These are phyloP conservation scores for Linderina pennispora DNA, from an alignment of 192 early-diverging fungal genomes.

Conservation along the genomic window DNA sequence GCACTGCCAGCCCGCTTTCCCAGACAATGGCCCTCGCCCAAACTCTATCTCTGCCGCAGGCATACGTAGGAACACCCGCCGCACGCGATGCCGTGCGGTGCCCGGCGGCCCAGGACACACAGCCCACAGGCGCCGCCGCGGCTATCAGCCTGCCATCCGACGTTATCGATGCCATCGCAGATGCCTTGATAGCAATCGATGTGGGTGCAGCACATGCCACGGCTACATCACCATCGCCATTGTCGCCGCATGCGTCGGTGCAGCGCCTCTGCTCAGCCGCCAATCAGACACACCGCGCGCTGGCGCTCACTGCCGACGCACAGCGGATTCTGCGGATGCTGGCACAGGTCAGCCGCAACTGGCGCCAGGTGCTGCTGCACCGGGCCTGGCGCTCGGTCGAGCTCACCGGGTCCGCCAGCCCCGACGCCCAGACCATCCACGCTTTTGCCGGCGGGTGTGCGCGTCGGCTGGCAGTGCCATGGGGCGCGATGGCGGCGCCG, in stretches of 20 bases:
- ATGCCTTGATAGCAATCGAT: constrained; percentile 8
- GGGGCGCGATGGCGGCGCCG: constrained; percentile 30
- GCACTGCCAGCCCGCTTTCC: not conserved
- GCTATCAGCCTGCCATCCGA: constrained; percentile 27
- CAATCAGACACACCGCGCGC: no score
- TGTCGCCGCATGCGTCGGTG: constrained; percentile 3
- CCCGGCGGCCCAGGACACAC: not conserved
- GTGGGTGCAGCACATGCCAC: no score
- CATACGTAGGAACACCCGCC: not conserved
- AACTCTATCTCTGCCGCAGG: not conserved
- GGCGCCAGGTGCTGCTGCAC: constrained; percentile 13
- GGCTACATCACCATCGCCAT: no score
- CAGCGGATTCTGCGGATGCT: constrained; percentile 12
- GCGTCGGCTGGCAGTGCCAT: constrained; percentile 20
- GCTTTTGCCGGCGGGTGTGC: constrained; percentile 11
- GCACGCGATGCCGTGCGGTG: no score
- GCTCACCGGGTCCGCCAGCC: constrained; percentile 8
- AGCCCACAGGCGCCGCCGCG: not conserved
- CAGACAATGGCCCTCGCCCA: not conserved
- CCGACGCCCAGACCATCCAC: constrained; percentile 5
- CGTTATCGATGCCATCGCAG: constrained; percentile 20
- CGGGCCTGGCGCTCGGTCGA: constrained; percentile 17
- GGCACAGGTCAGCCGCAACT: constrained; percentile 17
- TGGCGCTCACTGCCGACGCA: constrained; percentile 4
- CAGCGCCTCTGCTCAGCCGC: constrained; percentile 12